These are phyloP conservation scores for Trichophyton benhamiae DNA, from an alignment of 2,329 filamentous ascomycete species.

Conservation along the genomic window DNA sequence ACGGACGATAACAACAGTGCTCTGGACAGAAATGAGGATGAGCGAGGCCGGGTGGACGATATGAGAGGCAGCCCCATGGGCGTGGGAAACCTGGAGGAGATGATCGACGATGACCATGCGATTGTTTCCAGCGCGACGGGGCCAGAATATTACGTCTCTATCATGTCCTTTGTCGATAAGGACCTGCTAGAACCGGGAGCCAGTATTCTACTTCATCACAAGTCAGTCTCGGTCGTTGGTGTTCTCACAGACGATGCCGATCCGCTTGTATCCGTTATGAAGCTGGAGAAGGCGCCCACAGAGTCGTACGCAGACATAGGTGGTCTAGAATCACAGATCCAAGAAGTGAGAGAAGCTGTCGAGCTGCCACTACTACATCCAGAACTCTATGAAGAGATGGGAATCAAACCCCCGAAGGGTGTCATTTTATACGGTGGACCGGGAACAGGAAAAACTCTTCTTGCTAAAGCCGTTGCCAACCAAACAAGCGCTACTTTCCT, in stretches of 20 bases:
- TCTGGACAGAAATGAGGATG: slow-evolving; percentile 81
- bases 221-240: slow-evolving; percentile 94
- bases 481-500: slow-evolving; percentile 98
- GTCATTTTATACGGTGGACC: slow-evolving; percentile 97
- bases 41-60: slow-evolving; percentile 88
- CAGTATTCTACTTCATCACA: slow-evolving; percentile 90
- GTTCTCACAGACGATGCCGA: slow-evolving; percentile 94
- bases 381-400: slow-evolving; percentile 98
- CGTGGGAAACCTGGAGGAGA: slow-evolving; percentile 91
- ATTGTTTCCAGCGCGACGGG: slow-evolving; percentile 97
- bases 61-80: slow-evolving; percentile 99
- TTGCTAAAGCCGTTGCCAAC: slow-evolving; percentile 95
- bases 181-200: slow-evolving; percentile 92
- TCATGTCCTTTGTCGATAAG: slow-evolving; percentile 99
- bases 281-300: slow-evolving; percentile 94
- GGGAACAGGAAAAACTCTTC: slow-evolving; percentile 88
- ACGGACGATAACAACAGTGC: slow-evolving; percentile 58
- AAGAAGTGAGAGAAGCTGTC: slow-evolving; percentile 94
- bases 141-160: slow-evolving; percentile 97
- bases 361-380: slow-evolving; percentile 90
- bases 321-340: slow-evolving; percentile 86
- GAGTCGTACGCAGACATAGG: slow-evolving; percentile 98
- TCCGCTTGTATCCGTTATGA: slow-evolving; percentile 95
- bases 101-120: slow-evolving; percentile 98
- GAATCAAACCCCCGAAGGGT: slow-evolving; percentile 98